phyloP scores from a whole-genome alignment of 306 rosid species.

The Biancaea sappan region DNA sequence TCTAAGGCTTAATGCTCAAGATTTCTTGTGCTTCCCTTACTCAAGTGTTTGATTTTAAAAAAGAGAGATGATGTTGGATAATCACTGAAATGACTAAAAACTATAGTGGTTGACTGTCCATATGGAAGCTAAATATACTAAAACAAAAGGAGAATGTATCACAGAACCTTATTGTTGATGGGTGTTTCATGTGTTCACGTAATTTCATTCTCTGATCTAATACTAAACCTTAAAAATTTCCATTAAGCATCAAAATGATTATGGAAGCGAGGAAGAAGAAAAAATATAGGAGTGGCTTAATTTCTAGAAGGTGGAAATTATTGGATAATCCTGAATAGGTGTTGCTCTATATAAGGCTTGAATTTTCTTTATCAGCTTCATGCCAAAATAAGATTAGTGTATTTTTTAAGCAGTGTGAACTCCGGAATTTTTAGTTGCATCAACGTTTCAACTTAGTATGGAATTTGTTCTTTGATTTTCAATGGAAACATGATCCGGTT shows the following conservation, averaged over 20 bases:
- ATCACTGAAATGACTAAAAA: not conserved
- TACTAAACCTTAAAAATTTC: not conserved
- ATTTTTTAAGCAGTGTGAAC: not conserved
- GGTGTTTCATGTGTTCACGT: not conserved
- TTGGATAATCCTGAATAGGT: not conserved
- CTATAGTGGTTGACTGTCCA: not conserved
- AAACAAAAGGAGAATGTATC: not conserved
- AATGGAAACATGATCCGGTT: conserved; percentile 12
- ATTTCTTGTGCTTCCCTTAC: not conserved
- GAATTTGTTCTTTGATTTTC: not conserved
- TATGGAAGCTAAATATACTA: not conserved
- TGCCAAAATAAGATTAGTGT: not conserved
- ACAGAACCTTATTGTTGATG: not conserved
- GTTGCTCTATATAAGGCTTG: not conserved
- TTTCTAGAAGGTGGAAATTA: not conserved
- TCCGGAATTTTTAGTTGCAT: not conserved
- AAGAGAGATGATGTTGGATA: not conserved
- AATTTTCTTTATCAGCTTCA: not conserved
- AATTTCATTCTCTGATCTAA: not conserved
- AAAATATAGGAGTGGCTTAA: not conserved
- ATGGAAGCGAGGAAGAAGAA: not conserved
- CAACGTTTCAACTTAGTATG: not conserved
- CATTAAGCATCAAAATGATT: not conserved
- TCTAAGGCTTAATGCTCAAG: not conserved
- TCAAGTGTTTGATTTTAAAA: not conserved